Base-by-base conservation (phyloP, 495 filamentous ascomycete species). In the Aspergillus nanangensis region DNA sequence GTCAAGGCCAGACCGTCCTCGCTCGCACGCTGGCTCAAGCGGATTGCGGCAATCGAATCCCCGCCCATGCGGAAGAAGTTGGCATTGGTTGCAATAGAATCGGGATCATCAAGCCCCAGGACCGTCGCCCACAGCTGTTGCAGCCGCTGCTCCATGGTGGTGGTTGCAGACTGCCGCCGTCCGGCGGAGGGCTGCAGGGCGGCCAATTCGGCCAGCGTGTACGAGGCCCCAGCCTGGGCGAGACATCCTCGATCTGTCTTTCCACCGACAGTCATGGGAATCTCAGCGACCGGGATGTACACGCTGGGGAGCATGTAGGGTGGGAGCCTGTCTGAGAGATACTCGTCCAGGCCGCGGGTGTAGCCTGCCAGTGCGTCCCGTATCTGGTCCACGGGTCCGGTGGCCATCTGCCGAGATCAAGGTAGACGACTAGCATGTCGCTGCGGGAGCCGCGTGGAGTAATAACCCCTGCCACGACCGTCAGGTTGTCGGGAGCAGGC, bases 1-100 rank as follows among this genome's bases (percentile, higher is more conserved):
- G 43, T 29, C 8, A 63, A 19, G 5, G 20, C 19, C 22, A 58
- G 27, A 11, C 40, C 45, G n/a, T 45, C 19, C 5, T 50, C 42
- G 11, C 51, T 44, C 27, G 52, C 54, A 1, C 22, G n/a, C 9
- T 48, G 33, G 15, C 56, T 51, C 3, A 67, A 36, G 25, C 58
- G 53, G 46, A 69, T 67, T 9, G 62, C 66, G 7, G 51, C 45
- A 24, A 70, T 58, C 3, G 60, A 65, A 39, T 70, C 66, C 9
- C 66, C 66, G 10, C 65, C 65, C 4, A 64, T 27, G 15, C 43
- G 38, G n/a, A 65, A 24, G 48, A 67, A 66, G 24, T 44, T 45
- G 13, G 53, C 46, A 18, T 61, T 43, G n/a, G 48, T 21, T 8
- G 22, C 29, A 10, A 66, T 45, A 18, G 39, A 21, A 33, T 41